Conservation (phyloP, 345 rosid genomes). For the Aquilaria malaccensis region DNA sequence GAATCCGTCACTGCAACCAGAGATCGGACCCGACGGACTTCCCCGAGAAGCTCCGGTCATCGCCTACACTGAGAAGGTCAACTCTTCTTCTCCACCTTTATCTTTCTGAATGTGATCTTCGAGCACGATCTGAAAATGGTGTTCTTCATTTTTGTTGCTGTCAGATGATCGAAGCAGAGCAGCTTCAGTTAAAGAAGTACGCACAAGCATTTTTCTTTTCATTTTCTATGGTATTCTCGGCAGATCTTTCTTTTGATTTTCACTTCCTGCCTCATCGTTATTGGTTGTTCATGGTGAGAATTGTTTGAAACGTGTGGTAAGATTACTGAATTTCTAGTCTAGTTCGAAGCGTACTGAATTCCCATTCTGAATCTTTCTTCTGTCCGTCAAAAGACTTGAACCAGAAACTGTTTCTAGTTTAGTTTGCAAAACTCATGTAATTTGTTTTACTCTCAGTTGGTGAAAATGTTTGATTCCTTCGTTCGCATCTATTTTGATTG, state of each 20-base stretch:
- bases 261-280: neutral
- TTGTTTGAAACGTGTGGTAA: too few species aligned
- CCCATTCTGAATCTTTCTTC: too few species aligned
- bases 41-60: slow-evolving; percentile 77
- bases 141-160: slow-evolving; percentile 12
- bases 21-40: slow-evolving; percentile 93
- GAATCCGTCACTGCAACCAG: slow-evolving; percentile 52
- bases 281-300: too few species aligned
- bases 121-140: slow-evolving; percentile 7
- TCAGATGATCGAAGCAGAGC: slow-evolving; percentile 83
- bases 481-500: neutral
- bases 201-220: neutral
- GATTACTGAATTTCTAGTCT: too few species aligned
- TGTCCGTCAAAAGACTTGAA: too few species aligned
- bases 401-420: neutral
- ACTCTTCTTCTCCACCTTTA: neutral
- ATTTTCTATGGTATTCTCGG: too few species aligned
- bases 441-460: too few species aligned
- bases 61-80: slow-evolving; percentile 88
- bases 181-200: slow-evolving; percentile 76
- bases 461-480: too few species aligned
- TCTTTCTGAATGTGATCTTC: slow-evolving; percentile 5
- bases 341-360: too few species aligned
- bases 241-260: neutral
- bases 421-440: too few species aligned